Percentiles rank a stretch among this genome's conserved stretches.
phyloP scores from a whole-genome alignment of 106 monocot species.

The Cymbidium sinense region DNA sequence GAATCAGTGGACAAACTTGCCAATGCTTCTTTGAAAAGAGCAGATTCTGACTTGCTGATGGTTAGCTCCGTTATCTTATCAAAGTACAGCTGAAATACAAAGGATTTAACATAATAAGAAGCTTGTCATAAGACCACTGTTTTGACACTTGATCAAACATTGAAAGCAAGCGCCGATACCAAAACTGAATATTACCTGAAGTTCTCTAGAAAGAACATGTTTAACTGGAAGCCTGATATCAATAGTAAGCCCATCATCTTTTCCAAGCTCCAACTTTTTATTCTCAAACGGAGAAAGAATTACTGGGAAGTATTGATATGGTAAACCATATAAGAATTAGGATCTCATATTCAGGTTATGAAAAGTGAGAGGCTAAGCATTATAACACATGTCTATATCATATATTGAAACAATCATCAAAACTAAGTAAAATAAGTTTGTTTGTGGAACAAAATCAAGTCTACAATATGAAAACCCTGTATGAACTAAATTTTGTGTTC shows the following conservation, averaged over 20 bases:
- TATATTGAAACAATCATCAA: not conserved
- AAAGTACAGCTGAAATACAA: conserved; percentile 76
- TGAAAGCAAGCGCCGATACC: not conserved
- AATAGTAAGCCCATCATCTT: conserved; percentile 79
- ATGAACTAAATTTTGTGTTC: not conserved
- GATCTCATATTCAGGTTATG: not conserved
- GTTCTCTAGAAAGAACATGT: conserved; percentile 95
- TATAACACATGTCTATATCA: not conserved
- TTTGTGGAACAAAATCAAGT: too few relatives aligned
- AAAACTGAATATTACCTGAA: conserved; percentile 49
- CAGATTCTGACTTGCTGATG: conserved; percentile 53
- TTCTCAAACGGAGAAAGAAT: conserved; percentile 47
- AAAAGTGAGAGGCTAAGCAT: not conserved
- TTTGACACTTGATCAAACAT: not conserved
- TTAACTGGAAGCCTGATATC: conserved; percentile 95
- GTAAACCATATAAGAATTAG: not conserved
- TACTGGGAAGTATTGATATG: conserved; percentile 27
- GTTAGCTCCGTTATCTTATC: conserved; percentile 88
- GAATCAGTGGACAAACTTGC: conserved; percentile 81
- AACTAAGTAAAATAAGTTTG: not conserved
- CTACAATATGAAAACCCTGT: not conserved
- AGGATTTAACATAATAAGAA: conserved; percentile 1
- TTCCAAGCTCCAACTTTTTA: conserved; percentile 63
- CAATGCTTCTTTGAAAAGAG: conserved; percentile 79
- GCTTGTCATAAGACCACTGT: not conserved